phyloP scores from a whole-genome alignment of 441 rosid genomes.

The Croton setiger region DNA sequence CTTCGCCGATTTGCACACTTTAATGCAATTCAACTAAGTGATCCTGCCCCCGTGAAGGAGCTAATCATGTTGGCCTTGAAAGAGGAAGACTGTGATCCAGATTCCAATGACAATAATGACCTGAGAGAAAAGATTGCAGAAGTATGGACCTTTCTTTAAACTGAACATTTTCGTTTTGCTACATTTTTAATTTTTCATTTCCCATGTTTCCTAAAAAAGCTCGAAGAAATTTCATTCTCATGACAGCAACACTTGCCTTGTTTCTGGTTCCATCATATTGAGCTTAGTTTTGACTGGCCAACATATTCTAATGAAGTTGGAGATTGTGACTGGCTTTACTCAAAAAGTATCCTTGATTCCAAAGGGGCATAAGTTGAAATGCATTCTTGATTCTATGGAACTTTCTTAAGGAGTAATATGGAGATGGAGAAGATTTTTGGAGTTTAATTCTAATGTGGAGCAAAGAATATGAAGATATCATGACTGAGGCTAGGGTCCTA shows the following conservation, averaged over 20 bases:
- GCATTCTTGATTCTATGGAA: neutral
- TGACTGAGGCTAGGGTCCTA: neutral
- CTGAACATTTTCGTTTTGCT: conserved; percentile 1
- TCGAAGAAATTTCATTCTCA: neutral
- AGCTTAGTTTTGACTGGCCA: neutral
- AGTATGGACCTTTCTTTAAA: conserved; percentile 35
- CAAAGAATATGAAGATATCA: neutral
- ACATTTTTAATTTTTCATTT: conserved; percentile 8
- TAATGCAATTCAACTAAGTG: conserved; percentile 81
- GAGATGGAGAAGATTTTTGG: neutral
- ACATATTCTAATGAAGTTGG: neutral
- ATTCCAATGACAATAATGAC: conserved; percentile 54
- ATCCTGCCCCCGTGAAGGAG: conserved; percentile 68
- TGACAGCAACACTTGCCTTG: neutral
- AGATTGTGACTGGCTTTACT: neutral
- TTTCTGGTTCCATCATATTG: neutral
- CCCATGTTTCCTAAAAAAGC: conserved; percentile 8
- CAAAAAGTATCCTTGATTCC: neutral
- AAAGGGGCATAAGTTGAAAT: neutral
- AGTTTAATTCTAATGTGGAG: neutral
- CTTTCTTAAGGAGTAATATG: conserved; percentile 2
- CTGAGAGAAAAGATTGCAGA: conserved; percentile 82
- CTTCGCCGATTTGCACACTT: conserved; percentile 82
- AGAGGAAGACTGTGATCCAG: conserved; percentile 79
- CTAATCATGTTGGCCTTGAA: conserved; percentile 79